Percentiles rank a stretch among this genome's conserved stretches.
Evolutionary conservation across 2,329 filamentous ascomycete genomes (phyloP).

Genomic region (Cladosporium cucumerinum): DNA sequence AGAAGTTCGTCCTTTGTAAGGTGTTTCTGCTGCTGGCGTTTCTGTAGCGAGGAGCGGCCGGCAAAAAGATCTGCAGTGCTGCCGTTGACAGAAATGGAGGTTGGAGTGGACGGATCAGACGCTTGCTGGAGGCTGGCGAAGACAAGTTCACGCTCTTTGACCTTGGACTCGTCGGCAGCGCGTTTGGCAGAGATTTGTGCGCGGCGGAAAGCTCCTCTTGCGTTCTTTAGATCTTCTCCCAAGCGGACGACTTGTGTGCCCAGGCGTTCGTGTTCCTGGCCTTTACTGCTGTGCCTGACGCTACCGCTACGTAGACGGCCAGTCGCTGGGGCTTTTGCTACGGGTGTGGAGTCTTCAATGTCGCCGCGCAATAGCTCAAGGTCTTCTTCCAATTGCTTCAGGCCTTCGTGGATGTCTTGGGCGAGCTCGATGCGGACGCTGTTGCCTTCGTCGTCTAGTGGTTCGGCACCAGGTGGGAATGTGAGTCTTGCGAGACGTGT

Average conservation of each 20-base stretch:
- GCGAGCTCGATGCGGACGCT: conserved; percentile 68
- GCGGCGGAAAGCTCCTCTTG: conserved; percentile 69
- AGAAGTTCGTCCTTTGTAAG: conserved; percentile 69
- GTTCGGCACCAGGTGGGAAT: conserved; percentile 61
- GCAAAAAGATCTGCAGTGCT: conserved; percentile 38
- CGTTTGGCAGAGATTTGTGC: conserved; percentile 77
- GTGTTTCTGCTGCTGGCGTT: conserved; percentile 41
- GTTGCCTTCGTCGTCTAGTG: conserved; percentile 47
- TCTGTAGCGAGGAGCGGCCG: conserved; percentile 24
- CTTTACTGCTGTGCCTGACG: conserved; percentile 47
- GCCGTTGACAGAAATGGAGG: conserved; percentile 18
- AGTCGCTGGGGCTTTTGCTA: conserved; percentile 27
- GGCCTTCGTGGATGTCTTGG: conserved; percentile 72
- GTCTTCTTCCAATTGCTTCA: conserved; percentile 79
- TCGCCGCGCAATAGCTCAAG: conserved; percentile 78
- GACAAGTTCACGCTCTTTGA: conserved; percentile 72
- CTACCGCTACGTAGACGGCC: conserved; percentile 50
- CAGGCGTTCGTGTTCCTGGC: conserved; percentile 62
- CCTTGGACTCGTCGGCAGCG: conserved; percentile 68
- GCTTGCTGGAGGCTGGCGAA: conserved; percentile 61
- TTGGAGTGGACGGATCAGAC: conserved; percentile 24
- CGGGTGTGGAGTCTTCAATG: conserved; percentile 63
- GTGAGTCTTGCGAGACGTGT: conserved; percentile 57
- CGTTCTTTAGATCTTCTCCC: conserved; percentile 65
- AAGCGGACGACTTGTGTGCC: conserved; percentile 63